A percentile compares a stretch with the other conserved stretches of the same genome.
Conservation (phyloP, 306 rosid species). For the Ceratonia siliqua region DNA sequence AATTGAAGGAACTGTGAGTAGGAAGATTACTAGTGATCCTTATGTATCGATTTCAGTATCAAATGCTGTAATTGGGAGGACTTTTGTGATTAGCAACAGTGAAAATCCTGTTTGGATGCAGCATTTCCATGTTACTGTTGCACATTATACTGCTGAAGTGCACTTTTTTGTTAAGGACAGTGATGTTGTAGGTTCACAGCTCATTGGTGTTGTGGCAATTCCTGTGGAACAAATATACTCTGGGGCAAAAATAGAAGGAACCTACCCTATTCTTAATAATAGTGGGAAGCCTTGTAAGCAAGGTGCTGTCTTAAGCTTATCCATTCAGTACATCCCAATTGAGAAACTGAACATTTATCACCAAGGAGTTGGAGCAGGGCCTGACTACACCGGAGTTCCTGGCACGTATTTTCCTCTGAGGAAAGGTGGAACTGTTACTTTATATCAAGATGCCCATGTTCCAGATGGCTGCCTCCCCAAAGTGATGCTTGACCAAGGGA, state of each 20-base stretch:
- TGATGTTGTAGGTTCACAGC: conserved; percentile 93
- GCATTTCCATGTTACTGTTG: conserved; percentile 84
- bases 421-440: conserved; percentile 80
- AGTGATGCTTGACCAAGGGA: conserved; percentile 63
- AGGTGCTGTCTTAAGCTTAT: conserved; percentile 69
- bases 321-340: conserved; percentile 83
- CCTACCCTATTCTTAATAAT: conserved; percentile 65
- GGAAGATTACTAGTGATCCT: conserved; percentile 92
- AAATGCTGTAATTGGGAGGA: conserved; percentile 86
- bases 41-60: conserved; percentile 73
- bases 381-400: conserved; percentile 82
- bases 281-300: conserved; percentile 87
- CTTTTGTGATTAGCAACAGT: conserved; percentile 85
- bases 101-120: conserved; percentile 94
- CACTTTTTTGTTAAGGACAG: conserved; percentile 88
- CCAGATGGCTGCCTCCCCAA: conserved; percentile 82
- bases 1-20: conserved; percentile 57
- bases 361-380: conserved; percentile 90
- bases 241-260: conserved; percentile 70
- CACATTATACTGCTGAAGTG: conserved; percentile 81
- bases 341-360: conserved; percentile 66
- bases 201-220: conserved; percentile 77
- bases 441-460: conserved; percentile 94
- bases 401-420: conserved; percentile 94
- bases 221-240: conserved; percentile 74